Evolutionary conservation across 306 rosid genomes (phyloP).

Genomic region (Erythrophleum fordii): DNA sequence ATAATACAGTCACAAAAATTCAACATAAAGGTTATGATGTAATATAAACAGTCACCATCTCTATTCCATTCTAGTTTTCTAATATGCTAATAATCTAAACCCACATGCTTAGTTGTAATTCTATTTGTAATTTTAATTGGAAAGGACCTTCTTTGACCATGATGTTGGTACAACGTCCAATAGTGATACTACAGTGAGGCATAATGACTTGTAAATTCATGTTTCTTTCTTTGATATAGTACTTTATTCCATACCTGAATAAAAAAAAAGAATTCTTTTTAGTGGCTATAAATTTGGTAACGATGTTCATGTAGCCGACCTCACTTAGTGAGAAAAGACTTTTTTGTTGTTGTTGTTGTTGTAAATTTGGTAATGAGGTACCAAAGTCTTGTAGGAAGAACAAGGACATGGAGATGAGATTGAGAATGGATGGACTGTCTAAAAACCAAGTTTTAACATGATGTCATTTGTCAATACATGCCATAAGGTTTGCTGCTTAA

Average conservation of each 20-base stretch:
- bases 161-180: background rate
- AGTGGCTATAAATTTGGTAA: background rate
- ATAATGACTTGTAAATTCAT: background rate
- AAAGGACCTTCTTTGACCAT: background rate
- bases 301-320: too few relatives aligned
- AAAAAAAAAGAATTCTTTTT: background rate
- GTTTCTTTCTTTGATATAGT: background rate
- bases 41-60: background rate
- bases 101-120: background rate
- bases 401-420: background rate
- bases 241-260: background rate
- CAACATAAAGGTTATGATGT: background rate
- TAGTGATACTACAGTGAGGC: background rate
- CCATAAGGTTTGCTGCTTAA: background rate
- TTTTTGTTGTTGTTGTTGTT: too few relatives aligned
- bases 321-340: too few relatives aligned
- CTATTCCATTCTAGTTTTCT: background rate
- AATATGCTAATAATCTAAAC: background rate
- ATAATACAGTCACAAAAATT: background rate
- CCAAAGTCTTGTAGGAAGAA: background rate
- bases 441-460: constrained; percentile 1
- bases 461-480: background rate
- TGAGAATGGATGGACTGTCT: background rate
- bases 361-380: background rate
- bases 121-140: background rate